Evolutionary conservation across 345 rosid species (phyloP).

Genomic region (Erodium maritimum): DNA sequence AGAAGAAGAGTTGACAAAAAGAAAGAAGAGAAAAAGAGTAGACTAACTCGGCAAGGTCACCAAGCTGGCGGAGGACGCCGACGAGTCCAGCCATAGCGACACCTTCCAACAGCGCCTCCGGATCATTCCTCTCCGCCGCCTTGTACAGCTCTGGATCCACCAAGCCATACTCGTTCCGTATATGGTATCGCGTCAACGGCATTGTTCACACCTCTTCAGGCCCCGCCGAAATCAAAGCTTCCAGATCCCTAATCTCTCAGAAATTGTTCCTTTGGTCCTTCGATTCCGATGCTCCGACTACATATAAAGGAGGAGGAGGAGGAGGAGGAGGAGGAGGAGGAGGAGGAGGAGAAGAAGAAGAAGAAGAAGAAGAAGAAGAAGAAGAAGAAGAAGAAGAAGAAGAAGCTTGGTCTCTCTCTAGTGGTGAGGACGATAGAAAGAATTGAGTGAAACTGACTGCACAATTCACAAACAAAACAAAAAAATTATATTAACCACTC

Average conservation of each 20-base stretch:
- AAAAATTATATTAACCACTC: too few relatives aligned
- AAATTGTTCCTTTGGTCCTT: not conserved
- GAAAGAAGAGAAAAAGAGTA: slow-evolving; percentile 9
- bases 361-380: too few relatives aligned
- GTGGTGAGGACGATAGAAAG: too few relatives aligned
- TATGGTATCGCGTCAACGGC: slow-evolving; percentile 84
- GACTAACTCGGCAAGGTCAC: slow-evolving; percentile 97
- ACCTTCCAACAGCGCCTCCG: slow-evolving; percentile 89
- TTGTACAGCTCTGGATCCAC: slow-evolving; percentile 89
- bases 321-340: too few relatives aligned
- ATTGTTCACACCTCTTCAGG: slow-evolving; percentile 17
- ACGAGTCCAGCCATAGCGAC: slow-evolving; percentile 99
- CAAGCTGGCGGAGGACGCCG: slow-evolving; percentile 96
- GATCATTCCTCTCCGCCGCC: slow-evolving; percentile 85
- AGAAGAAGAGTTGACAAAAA: not conserved
- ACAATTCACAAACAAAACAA: too few relatives aligned
- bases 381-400: too few relatives aligned
- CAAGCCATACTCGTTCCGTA: slow-evolving; percentile 76
- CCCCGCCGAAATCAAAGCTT: not conserved
- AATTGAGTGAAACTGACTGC: too few relatives aligned
- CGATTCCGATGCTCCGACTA: not conserved
- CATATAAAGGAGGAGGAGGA: not conserved
- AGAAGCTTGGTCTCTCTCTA: too few relatives aligned
- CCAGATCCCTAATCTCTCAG: slow-evolving; percentile 8
- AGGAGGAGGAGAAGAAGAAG: too few relatives aligned